Base-by-base conservation (phyloP, 306 rosid genomes). In the Betula pendula region DNA sequence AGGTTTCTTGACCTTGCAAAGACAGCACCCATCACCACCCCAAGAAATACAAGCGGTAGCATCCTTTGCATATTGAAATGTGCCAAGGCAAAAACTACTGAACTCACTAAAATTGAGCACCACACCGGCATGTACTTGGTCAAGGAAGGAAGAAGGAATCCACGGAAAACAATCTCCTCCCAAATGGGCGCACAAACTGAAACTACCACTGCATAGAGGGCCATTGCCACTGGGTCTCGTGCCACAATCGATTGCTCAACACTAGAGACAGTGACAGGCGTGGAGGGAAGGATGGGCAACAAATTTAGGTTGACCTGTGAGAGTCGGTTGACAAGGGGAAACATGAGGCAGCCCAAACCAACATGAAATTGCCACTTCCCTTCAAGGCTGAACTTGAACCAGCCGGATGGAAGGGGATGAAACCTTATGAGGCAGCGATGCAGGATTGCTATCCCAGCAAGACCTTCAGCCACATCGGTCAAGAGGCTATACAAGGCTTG, bases 161-260 rank as follows among this genome's bases (percentile, higher is more conserved):
- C 91, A 12, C 87, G 91, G 82, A 87, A 87, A 73, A 87, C 89
- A 42, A 87, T 78, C 82, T 87, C 91, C 79, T 87, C 91, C 89
- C 91, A 87, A 44, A 87, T 56, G 8, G 91, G 91, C 19, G 89
- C 87, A 56, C 91, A 87, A 56, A 87, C 77, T 17, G 89, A 80
- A 80, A 87, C 91, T 65, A 87, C 89, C 75, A 83, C 84, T 2
- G 87, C 91, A 73, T 87, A 87, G 52, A 87, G 87, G 58, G 82
- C 91, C 91, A 87, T 87, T 27, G 91, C 89, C 69, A 87, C 84
- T 8, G 87, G 89, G 73, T 87, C 91, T 78, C 87, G 81, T 5
- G 91, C 85, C 48, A 87, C 75, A 56, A 87, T 87, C 14, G 91
- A 87, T 69, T 87, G 91, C 82, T 87, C 89, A 62, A 87, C 91